A percentile compares a stretch with the other conserved stretches of the same genome.
These are phyloP conservation scores for Yamadazyma triangularis DNA, from an alignment of 1,139 yeast genomes.

Conservation along the genomic window DNA sequence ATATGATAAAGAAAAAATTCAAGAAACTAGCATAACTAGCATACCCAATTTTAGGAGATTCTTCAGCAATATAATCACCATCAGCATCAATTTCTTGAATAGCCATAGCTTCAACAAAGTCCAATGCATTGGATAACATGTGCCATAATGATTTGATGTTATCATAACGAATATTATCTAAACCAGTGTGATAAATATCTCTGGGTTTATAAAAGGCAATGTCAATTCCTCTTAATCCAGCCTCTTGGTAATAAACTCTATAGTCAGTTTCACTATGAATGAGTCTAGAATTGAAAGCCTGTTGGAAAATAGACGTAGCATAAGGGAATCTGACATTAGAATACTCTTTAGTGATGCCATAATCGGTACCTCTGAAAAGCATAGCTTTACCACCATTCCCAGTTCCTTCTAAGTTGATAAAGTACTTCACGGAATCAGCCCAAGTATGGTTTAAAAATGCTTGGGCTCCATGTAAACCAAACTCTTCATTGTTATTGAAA, in stretches of 20 bases:
- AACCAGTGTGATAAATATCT: slow-evolving; percentile 73
- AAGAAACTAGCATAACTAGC: slow-evolving; percentile 62
- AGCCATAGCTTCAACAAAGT: slow-evolving; percentile 42
- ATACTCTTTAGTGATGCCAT: slow-evolving; percentile 49
- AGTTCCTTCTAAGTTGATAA: slow-evolving; percentile 90
- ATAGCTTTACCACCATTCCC: slow-evolving; percentile 91
- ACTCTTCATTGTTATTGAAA: slow-evolving; percentile 88
- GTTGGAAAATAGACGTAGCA: slow-evolving; percentile 75
- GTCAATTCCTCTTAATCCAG: slow-evolving; percentile 75
- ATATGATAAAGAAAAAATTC: slow-evolving; percentile 54
- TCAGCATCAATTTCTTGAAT: slow-evolving; percentile 38
- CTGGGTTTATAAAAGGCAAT: slow-evolving; percentile 60
- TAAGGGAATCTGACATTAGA: slow-evolving; percentile 61
- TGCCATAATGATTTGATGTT: slow-evolving; percentile 71
- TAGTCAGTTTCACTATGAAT: slow-evolving; percentile 85
- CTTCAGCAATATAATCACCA: slow-evolving; percentile 15
- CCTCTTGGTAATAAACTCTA: slow-evolving; percentile 60
- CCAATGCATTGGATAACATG: slow-evolving; percentile 71
- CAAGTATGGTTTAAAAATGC: slow-evolving; percentile 75
- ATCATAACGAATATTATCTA: slow-evolving; percentile 66
- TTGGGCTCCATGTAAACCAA: slow-evolving; percentile 81
- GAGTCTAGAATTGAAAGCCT: slow-evolving; percentile 72
- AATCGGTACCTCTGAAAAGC: slow-evolving; percentile 79
- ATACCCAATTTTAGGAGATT: slow-evolving; percentile 20
- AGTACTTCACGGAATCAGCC: slow-evolving; percentile 57